A percentile compares a stretch with the other conserved stretches of the same genome.
phyloP scores from a whole-genome alignment of 805 yeast genomes.

The Wickerhamomyces chambardii region DNA sequence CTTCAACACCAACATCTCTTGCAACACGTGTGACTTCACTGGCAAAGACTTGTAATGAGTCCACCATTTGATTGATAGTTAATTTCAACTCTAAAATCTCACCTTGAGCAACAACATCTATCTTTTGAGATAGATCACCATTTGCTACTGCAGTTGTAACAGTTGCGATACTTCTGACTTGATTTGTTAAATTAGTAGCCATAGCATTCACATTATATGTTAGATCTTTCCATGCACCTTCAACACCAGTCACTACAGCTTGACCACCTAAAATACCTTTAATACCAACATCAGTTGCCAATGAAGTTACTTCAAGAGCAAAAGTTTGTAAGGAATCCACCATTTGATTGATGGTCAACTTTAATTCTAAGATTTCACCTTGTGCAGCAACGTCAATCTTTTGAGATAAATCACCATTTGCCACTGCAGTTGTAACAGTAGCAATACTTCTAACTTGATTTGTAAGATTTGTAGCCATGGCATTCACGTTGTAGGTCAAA shows the following conservation, averaged over 20 bases:
- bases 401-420: conserved; percentile 78
- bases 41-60: conserved; percentile 73
- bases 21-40: conserved; percentile 80
- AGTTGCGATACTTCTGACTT: conserved; percentile 78
- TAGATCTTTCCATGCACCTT: conserved; percentile 80
- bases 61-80: conserved; percentile 84
- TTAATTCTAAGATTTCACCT: conserved; percentile 62
- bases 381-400: conserved; percentile 81
- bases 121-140: conserved; percentile 75
- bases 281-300: conserved; percentile 81
- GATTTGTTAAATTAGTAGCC: conserved; percentile 79
- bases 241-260: conserved; percentile 70
- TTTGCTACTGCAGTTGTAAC: conserved; percentile 85
- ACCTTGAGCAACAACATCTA: conserved; percentile 79
- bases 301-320: conserved; percentile 79
- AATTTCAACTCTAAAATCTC: conserved; percentile 74
- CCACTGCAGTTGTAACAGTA: conserved; percentile 82
- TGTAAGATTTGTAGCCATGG: conserved; percentile 87
- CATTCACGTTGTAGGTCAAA: conserved; percentile 82
- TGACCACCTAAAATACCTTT: conserved; percentile 81
- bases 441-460: conserved; percentile 88
- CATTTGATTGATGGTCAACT: conserved; percentile 56
- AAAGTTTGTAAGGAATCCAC: conserved; percentile 78
- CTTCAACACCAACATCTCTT: conserved; percentile 81
- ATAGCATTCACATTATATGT: conserved; percentile 84